Percentiles rank a stretch among this genome's conserved stretches.
Conservation (phyloP, 495 filamentous ascomycete species). For the Hyphodiscus hymeniophilus region DNA sequence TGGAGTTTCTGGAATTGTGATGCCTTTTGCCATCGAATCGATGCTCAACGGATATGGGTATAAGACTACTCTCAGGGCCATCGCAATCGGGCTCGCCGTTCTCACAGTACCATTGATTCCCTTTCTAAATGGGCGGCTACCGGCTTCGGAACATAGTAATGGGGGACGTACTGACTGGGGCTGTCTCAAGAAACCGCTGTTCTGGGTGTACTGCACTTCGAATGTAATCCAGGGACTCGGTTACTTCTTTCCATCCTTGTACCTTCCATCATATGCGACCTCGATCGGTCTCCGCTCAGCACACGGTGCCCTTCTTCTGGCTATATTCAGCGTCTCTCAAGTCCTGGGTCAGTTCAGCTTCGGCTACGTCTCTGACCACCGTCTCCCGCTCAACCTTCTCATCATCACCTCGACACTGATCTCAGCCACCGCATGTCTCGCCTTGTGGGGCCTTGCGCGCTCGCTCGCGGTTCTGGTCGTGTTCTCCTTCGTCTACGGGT, state of each 20-base stretch:
- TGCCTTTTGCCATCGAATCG: slow-evolving; percentile 28
- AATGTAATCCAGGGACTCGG: slow-evolving; percentile 27
- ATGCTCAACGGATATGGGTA: slow-evolving; percentile 27
- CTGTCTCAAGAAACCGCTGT: slow-evolving; percentile 23
- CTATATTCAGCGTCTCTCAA: slow-evolving; percentile 27
- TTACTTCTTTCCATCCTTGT: slow-evolving; percentile 28
- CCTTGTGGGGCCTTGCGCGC: slow-evolving; percentile 26
- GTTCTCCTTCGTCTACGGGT: slow-evolving; percentile 29
- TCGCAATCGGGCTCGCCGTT: slow-evolving; percentile 25
- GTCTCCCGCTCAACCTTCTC: slow-evolving; percentile 19
- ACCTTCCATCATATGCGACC: slow-evolving; percentile 28
- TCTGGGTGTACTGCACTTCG: slow-evolving; percentile 25
- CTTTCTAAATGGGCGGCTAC: slow-evolving; percentile 25
- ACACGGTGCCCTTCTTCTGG: slow-evolving; percentile 26
- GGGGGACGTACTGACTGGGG: slow-evolving; percentile 11
- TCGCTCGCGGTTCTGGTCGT: slow-evolving; percentile 21
- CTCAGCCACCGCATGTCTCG: slow-evolving; percentile 22
- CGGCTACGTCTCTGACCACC: slow-evolving; percentile 27
- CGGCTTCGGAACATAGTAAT: slow-evolving; percentile 14
- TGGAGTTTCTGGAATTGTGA: slow-evolving; percentile 26
- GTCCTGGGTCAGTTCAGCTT: slow-evolving; percentile 28
- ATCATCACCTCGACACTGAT: slow-evolving; percentile 26
- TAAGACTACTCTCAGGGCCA: slow-evolving; percentile 28
- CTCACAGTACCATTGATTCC: slow-evolving; percentile 26
- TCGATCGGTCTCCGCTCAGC: slow-evolving; percentile 22